Evolutionary conservation across 805 yeast genomes (phyloP), one percentile per base, ranked within the genome.

Genomic region (Candida endomychidarum): DNA sequence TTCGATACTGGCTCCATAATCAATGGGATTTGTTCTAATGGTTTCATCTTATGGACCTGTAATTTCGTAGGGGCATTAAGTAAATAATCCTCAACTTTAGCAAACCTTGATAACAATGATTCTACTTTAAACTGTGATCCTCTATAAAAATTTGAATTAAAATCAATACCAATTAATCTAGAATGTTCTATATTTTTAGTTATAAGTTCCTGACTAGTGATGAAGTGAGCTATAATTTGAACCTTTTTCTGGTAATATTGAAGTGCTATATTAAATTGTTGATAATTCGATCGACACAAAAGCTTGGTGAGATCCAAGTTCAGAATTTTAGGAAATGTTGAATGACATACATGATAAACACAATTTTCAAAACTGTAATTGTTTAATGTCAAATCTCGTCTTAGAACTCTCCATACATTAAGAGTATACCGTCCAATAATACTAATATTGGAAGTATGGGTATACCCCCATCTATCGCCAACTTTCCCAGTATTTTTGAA

Each of bases 41-140:
- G 83, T 47, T 81, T 82, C 70, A 90, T 96, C 26, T 80, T 74
- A 51, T 84, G 84, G 0, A 93, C 97, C 47, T 87, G 86, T 31
- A 73, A 65, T 51, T 84, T 83, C 20, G 86, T 79, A 0, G 99
- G 96, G 0, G 96, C 85, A 5, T 82, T 63, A 40, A 89, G 56
- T 29, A 91, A 58, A 38, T 73, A 78, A 54, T 84, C 84, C 54
- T 89, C 96, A 2, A 80, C 68, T 51, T 88, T 87, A 18, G 93
- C 77, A 14, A 93, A 61, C 39, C 99, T 63, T 3, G 78, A 61
- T 48, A 93, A 62, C 26, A 90, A 72, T 1, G 97, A 86, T 55
- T 93, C 99, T 2, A 93, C 96, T 56, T 87, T 90, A 57, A 73
- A 93, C 55, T 93, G 99, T 0, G 98, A 91, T 0, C 99, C 99